Conservation (phyloP, 2,329 filamentous ascomycete genomes). For the Talaromyces sp. region DNA sequence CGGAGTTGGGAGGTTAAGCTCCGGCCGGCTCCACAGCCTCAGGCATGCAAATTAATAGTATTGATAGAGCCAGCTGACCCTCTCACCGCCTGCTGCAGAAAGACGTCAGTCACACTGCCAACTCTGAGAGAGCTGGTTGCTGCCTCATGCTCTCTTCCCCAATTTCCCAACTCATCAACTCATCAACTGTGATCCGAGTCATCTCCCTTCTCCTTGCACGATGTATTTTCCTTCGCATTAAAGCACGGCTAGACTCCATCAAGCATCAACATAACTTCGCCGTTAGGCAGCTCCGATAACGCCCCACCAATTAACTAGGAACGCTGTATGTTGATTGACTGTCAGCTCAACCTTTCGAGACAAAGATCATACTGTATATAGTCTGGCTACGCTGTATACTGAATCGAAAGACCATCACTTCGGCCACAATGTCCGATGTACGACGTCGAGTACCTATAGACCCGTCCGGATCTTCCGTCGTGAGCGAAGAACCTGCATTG, state of each 20-base stretch:
- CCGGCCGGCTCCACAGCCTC: neutral
- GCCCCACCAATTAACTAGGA: neutral
- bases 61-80: neutral
- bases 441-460: conserved; percentile 27
- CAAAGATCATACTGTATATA: neutral
- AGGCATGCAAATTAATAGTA: neutral
- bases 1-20: neutral
- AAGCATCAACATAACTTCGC: neutral
- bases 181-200: neutral
- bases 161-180: no score
- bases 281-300: neutral
- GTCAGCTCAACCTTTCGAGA: neutral
- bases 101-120: neutral
- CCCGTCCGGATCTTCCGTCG: conserved; percentile 16
- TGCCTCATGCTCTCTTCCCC: neutral
- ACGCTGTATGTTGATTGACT: neutral
- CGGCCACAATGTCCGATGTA: conserved; percentile 28
- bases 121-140: neutral
- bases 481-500: conserved; percentile 19
- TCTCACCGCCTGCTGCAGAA: conserved; percentile 1
- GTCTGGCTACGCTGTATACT: neutral
- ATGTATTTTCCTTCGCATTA: neutral
- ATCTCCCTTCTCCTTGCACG: neutral
- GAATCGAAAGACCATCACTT: neutral
- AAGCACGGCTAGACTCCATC: conserved; percentile 1